phyloP scores from a whole-genome alignment of 2,329 filamentous ascomycete species.

The Sporothrix pallida region DNA sequence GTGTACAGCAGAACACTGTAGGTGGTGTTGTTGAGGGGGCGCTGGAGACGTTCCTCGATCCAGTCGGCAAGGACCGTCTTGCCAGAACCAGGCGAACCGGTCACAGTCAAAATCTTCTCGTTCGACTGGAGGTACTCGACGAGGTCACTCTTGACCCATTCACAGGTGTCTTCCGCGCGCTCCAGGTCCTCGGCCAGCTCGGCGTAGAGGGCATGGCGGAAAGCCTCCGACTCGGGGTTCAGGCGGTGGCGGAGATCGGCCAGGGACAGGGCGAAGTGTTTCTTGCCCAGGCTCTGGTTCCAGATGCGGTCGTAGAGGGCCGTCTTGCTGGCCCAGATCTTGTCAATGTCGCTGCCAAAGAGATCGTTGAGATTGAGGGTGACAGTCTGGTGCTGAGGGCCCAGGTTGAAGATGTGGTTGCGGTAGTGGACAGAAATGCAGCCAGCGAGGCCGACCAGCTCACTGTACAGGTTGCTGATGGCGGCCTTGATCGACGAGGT shows the following conservation, averaged over 20 bases:
- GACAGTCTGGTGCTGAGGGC: constrained; percentile 37
- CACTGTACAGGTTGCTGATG: constrained; percentile 46
- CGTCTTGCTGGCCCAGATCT: constrained; percentile 46
- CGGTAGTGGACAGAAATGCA: constrained; percentile 47
- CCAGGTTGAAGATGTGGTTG: constrained; percentile 45
- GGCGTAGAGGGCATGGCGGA: constrained; percentile 45
- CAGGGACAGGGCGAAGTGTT: constrained; percentile 40
- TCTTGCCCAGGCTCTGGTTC: constrained; percentile 44
- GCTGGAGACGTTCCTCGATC: constrained; percentile 49
- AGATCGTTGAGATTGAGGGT: constrained; percentile 47
- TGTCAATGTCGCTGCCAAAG: constrained; percentile 46
- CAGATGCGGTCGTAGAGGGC: constrained; percentile 47
- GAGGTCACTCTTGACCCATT: constrained; percentile 48
- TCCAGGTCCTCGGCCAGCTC: constrained; percentile 48
- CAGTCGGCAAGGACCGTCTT: constrained; percentile 82
- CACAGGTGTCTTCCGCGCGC: constrained; percentile 49
- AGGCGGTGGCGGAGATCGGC: constrained; percentile 45
- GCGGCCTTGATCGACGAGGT: constrained; percentile 45
- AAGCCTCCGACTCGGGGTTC: constrained; percentile 39
- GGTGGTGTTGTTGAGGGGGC: constrained; percentile 46
- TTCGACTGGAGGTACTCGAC: constrained; percentile 46
- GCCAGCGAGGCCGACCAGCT: constrained; percentile 46
- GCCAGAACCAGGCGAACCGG: constrained; percentile 77
- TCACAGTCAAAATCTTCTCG: constrained; percentile 47
- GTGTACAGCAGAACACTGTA: constrained; percentile 48